Conservation (phyloP, 257 asterid genomes). For the Thymus quinquecostatus region DNA sequence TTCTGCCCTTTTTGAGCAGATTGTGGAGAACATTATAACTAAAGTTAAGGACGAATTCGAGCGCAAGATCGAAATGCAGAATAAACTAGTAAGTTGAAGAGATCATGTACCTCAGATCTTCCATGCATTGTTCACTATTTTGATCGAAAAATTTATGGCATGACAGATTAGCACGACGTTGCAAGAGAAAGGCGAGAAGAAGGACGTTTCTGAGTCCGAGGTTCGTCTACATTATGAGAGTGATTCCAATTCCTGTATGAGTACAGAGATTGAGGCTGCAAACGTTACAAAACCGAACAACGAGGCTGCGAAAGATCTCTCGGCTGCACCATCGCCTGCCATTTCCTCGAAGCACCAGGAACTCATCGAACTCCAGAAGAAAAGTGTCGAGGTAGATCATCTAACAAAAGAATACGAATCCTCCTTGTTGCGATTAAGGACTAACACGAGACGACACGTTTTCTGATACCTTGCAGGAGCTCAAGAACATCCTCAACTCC, state of each 20-base stretch:
- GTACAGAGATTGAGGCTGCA: conserved; percentile 30
- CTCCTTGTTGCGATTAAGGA: not conserved
- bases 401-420: not conserved
- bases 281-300: conserved; percentile 26
- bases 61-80: conserved; percentile 49
- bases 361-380: conserved; percentile 57
- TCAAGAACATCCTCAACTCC: conserved; percentile 57
- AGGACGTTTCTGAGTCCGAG: conserved; percentile 27
- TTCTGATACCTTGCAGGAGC: conserved; percentile 43
- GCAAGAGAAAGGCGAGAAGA: conserved; percentile 35
- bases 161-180: conserved; percentile 40
- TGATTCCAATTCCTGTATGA: conserved; percentile 18
- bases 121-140: not conserved
- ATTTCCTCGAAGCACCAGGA: conserved; percentile 27
- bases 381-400: conserved; percentile 58
- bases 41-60: conserved; percentile 83
- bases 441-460: conserved; percentile 18
- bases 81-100: conserved; percentile 50
- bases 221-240: conserved; percentile 34
- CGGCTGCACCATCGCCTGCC: conserved; percentile 28
- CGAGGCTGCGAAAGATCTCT: conserved; percentile 28
- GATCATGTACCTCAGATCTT: not conserved
- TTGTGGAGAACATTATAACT: conserved; percentile 73
- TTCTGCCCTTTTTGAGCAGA: conserved; percentile 44
- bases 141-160: not conserved